A percentile compares a stretch with the other conserved stretches of the same genome.
Conservation (phyloP, 2,329 filamentous ascomycete genomes). For the Amauroascus verrucosus region DNA sequence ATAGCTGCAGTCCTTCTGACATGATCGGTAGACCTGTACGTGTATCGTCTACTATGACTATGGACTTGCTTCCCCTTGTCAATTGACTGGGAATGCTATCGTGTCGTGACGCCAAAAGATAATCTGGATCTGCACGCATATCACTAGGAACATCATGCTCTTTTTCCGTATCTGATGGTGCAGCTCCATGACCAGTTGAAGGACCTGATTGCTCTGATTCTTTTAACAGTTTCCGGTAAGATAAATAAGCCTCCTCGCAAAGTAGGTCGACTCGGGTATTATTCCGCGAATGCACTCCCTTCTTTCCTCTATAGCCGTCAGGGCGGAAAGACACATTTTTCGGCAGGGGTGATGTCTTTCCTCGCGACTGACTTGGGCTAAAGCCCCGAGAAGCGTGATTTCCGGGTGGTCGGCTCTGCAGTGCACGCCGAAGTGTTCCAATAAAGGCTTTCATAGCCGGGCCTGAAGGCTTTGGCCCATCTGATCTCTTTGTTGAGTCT, state of each 20-base stretch:
- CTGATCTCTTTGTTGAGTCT: constrained; percentile 5
- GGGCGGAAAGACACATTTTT: constrained; percentile 38
- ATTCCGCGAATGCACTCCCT: constrained; percentile 29
- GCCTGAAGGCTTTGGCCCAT: constrained; percentile 20
- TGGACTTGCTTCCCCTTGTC: constrained; percentile 76
- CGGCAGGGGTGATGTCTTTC: constrained; percentile 35
- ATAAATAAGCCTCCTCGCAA: constrained; percentile 65
- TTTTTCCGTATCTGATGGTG: not conserved
- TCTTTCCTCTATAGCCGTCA: constrained; percentile 35
- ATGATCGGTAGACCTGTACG: constrained; percentile 30
- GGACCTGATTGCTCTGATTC: constrained; percentile 36
- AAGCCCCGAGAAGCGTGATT: not conserved
- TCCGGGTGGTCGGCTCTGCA: constrained; percentile 51
- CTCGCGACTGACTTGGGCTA: constrained; percentile 20
- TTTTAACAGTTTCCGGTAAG: constrained; percentile 65
- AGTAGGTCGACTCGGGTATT: constrained; percentile 69
- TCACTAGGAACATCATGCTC: not conserved
- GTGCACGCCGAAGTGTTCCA: constrained; percentile 70
- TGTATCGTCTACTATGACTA: constrained; percentile 70
- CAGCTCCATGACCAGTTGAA: constrained; percentile 15
- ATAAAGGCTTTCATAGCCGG: constrained; percentile 79
- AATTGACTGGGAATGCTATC: constrained; percentile 44
- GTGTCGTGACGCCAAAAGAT: constrained; percentile 9
- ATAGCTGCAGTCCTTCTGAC: constrained; percentile 27
- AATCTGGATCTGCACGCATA: not conserved